phyloP scores from a whole-genome alignment of 2,329 filamentous ascomycete species.

The Colletotrichum spinosum region DNA sequence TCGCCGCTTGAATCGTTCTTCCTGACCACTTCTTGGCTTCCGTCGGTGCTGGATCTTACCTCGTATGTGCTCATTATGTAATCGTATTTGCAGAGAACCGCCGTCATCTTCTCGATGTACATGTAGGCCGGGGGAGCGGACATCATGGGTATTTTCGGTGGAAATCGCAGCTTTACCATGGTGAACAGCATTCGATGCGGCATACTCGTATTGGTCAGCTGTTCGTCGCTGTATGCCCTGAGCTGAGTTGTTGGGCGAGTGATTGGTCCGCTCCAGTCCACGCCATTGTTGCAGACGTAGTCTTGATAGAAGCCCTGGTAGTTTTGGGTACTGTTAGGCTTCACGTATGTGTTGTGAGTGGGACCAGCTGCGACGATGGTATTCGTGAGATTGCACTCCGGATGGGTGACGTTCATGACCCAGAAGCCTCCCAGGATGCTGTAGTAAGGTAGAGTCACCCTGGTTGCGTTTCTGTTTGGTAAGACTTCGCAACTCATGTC shows the following conservation, averaged over 20 bases:
- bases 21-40: slow-evolving; percentile 30
- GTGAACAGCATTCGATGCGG: slow-evolving; percentile 41
- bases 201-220: slow-evolving; percentile 39
- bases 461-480: slow-evolving; percentile 39
- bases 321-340: slow-evolving; percentile 43
- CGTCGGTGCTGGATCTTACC: slow-evolving; percentile 32
- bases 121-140: slow-evolving; percentile 34
- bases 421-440: slow-evolving; percentile 41
- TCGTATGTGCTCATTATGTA: slow-evolving; percentile 36
- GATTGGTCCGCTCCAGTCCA: slow-evolving; percentile 38
- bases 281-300: slow-evolving; percentile 41
- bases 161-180: slow-evolving; percentile 39
- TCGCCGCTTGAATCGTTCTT: neutral
- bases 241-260: neutral
- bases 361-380: slow-evolving; percentile 41
- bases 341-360: slow-evolving; percentile 41
- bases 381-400: slow-evolving; percentile 42
- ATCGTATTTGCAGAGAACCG: slow-evolving; percentile 39
- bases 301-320: slow-evolving; percentile 41
- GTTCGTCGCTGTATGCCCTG: slow-evolving; percentile 25
- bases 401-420: slow-evolving; percentile 40
- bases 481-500: slow-evolving; percentile 42
- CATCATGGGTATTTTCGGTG: slow-evolving; percentile 1
- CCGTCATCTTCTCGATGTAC: slow-evolving; percentile 39
- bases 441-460: slow-evolving; percentile 38